A percentile compares a stretch with the other conserved stretches of the same genome.
These are phyloP conservation scores for Neonectria neomacrospora DNA, from an alignment of 2,329 filamentous ascomycete genomes.

Conservation along the genomic window DNA sequence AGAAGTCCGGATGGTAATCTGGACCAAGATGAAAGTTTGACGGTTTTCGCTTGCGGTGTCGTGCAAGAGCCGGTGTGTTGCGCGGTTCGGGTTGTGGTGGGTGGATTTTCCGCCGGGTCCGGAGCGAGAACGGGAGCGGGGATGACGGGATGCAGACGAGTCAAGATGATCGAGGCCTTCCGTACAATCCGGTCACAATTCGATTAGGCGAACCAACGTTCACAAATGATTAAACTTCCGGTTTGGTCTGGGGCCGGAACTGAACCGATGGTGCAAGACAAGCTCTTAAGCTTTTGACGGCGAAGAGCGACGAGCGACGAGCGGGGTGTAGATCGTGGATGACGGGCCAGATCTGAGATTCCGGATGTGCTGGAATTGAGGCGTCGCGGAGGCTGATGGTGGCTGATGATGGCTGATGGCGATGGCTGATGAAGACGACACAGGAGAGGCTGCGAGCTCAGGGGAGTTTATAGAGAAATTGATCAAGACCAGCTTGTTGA, in stretches of 20 bases:
- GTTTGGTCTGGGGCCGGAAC: constrained; percentile 12
- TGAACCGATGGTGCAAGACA: constrained; percentile 8
- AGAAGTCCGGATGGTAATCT: constrained; percentile 1
- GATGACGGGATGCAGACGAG: constrained; percentile 19
- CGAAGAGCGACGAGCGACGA: neutral
- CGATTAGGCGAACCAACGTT: constrained; percentile 4
- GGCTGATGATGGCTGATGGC: constrained; percentile 13
- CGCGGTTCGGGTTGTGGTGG: neutral
- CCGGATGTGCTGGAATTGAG: constrained; percentile 22
- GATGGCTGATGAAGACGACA: neutral
- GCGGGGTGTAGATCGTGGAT: constrained; percentile 14
- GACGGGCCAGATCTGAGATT: neutral
- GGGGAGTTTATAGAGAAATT: constrained; percentile 22
- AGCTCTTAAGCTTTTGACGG: constrained; percentile 5
- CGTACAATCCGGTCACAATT: constrained; percentile 21
- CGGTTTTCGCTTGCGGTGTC: constrained; percentile 25
- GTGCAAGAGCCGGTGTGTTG: constrained; percentile 16
- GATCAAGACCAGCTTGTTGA: constrained; percentile 43
- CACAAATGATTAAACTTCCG: constrained; percentile 19
- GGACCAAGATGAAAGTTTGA: neutral
- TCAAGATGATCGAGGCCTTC: constrained; percentile 36
- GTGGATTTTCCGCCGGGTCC: constrained; percentile 15
- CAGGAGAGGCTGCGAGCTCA: neutral
- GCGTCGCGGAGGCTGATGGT: constrained; percentile 19
- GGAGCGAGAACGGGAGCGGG: constrained; percentile 12